phyloP scores from a whole-genome alignment of 257 asterid species.

The Schizonepeta tenuifolia region DNA sequence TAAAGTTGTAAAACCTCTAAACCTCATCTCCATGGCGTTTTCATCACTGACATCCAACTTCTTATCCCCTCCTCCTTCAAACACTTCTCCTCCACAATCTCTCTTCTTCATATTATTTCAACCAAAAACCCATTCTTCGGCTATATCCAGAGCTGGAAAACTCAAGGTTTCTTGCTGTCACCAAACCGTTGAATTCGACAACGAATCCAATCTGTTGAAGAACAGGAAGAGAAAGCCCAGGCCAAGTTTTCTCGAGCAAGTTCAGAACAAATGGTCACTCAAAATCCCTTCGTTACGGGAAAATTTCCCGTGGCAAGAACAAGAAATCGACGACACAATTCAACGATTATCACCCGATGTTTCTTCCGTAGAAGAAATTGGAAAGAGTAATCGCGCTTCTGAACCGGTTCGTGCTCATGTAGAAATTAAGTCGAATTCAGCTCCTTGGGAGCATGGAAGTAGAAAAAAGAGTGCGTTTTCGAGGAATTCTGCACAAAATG shows the following conservation, averaged over 20 bases:
- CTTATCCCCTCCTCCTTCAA: conserved; percentile 42
- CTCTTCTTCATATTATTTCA: conserved; percentile 30
- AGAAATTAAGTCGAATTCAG: conserved; percentile 45
- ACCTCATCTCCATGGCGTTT: conserved; percentile 52
- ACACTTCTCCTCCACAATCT: conserved; percentile 32
- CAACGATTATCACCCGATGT: conserved; percentile 28
- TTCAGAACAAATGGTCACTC: conserved; percentile 80
- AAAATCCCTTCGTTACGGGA: conserved; percentile 59
- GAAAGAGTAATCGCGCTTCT: conserved; percentile 20
- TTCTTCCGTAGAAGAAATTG: conserved; percentile 37
- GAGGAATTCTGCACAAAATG: conserved; percentile 25
- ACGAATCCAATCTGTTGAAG: conserved; percentile 37
- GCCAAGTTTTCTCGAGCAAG: conserved; percentile 78
- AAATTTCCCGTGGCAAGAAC: conserved; percentile 77
- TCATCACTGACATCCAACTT: conserved; percentile 44
- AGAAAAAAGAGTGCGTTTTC: conserved; percentile 34
- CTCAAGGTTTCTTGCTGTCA: conserved; percentile 46
- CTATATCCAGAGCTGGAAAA: conserved; percentile 35
- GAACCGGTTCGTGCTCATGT: conserved; percentile 33
- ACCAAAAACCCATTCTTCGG: conserved; percentile 28
- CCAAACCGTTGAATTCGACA: conserved; percentile 50
- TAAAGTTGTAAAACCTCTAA: conserved; percentile 27
- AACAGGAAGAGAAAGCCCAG: conserved; percentile 72
- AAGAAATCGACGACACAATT: conserved; percentile 28
- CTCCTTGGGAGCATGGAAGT: conserved; percentile 81